Evolutionary conservation across 345 rosid genomes (phyloP), one percentile per base, ranked within the genome.

Genomic region (Populus euphratica): DNA sequence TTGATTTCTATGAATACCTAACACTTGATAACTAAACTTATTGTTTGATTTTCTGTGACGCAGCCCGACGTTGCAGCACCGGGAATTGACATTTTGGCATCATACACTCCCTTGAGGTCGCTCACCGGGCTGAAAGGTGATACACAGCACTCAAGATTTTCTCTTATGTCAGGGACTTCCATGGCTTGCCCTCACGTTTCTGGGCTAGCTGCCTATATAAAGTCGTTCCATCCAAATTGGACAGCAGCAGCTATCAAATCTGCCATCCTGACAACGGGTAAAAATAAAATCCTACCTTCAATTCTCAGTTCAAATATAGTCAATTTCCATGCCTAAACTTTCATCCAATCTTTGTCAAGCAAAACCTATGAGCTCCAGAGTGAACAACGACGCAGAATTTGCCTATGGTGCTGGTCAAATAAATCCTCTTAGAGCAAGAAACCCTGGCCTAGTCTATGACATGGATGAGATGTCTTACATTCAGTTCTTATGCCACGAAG

Each of bases 61-160:
- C 91, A 94, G 98, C 98, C 98, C 33, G 98, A 94, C 77, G 84
- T 94, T 61, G 90, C 92, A 36, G 98, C 98, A 29, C 98, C 98
- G 3, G 98, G 98, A 38, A 67, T 92, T 69, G 90, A 90, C 82
- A 92, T 93, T 65, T 83, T 94, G 83, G 98, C 98, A 23, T 85
- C 98, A 2, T 94, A 87, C 84, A 94, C 97, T n/a, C 97, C 84
- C 5, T 13, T 88, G 85, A 89, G 79, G 68, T 85, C 98, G 20
- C 88, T 94, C 66, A 94, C 98, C 0, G 98, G 98, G 21, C 56
- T 85, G 70, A 86, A 83, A 85, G 98, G 98, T 2, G 98, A 94
- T 81, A 93, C 93, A 17, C 98, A 87, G 38, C 80, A 82, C 84
- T 89, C 98, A 5, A 85, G 88, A 73, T 94, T 88, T 79, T 85